Percentiles rank a stretch among this genome's conserved stretches.
Evolutionary conservation across 2,329 filamentous ascomycete genomes (phyloP).

Genomic region (Alternaria panax): DNA sequence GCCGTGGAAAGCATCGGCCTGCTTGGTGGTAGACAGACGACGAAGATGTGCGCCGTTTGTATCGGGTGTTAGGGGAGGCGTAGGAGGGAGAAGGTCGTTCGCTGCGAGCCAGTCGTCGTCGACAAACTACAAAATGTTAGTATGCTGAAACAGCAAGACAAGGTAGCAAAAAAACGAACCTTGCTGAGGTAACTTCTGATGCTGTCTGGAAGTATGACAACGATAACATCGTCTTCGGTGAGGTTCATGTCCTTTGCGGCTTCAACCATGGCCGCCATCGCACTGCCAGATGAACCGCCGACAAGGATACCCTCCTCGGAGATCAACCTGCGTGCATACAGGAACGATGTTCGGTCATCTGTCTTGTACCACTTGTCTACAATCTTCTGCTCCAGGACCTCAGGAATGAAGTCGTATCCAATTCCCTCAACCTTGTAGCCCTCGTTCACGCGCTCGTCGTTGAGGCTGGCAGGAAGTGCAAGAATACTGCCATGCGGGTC

Average conservation of each 20-base stretch:
- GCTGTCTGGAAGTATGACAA: slow-evolving; percentile 92
- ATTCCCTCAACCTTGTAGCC: slow-evolving; percentile 98
- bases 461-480: slow-evolving; percentile 79
- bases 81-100: slow-evolving; percentile 83
- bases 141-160: not conserved
- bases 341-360: slow-evolving; percentile 88
- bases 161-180: slow-evolving; percentile 46
- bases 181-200: slow-evolving; percentile 98
- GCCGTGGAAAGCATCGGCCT: slow-evolving; percentile 73
- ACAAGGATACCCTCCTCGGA: slow-evolving; percentile 93
- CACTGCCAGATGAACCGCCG: slow-evolving; percentile 91
- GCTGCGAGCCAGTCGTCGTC: slow-evolving; percentile 99
- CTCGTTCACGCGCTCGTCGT: slow-evolving; percentile 80
- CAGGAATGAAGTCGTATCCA: slow-evolving; percentile 97
- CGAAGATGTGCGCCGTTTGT: slow-evolving; percentile 37
- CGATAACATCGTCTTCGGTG: slow-evolving; percentile 83
- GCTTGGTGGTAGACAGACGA: slow-evolving; percentile 51
- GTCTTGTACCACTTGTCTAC: slow-evolving; percentile 99
- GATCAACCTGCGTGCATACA: slow-evolving; percentile 87
- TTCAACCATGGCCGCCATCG: slow-evolving; percentile 80
- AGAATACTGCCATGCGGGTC: slow-evolving; percentile 93
- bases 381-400: slow-evolving; percentile 80
- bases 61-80: slow-evolving; percentile 51
- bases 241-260: slow-evolving; percentile 80
- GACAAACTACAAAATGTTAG: slow-evolving; percentile 68